Evolutionary conservation across 805 yeast species (phyloP).

Genomic region (Ogataea pini): DNA sequence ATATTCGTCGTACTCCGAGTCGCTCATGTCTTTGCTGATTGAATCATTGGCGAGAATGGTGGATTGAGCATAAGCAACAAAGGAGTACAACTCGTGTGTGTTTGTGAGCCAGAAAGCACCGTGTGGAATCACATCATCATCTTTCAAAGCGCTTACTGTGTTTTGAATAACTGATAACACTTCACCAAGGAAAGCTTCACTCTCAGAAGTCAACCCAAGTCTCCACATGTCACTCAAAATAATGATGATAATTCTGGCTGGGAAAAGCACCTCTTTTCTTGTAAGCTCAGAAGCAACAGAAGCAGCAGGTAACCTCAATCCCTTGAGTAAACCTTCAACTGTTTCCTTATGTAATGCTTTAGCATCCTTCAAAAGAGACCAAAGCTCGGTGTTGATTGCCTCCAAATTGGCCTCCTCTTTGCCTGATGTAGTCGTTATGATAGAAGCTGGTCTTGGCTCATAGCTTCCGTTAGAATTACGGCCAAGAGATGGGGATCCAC

Average conservation of each 20-base stretch:
- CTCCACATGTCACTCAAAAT: conserved; percentile 98
- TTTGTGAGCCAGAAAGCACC: conserved; percentile 98
- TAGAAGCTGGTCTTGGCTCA: conserved; percentile 60
- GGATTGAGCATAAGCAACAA: conserved; percentile 89
- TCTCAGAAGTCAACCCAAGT: conserved; percentile 86
- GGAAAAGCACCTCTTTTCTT: conserved; percentile 90
- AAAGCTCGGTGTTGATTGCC: conserved; percentile 74
- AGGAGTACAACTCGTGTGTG: conserved; percentile 92
- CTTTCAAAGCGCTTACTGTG: conserved; percentile 75
- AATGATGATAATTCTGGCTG: conserved; percentile 91
- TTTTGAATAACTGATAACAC: conserved; percentile 85
- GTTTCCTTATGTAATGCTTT: conserved; percentile 76
- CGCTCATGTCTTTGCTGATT: conserved; percentile 80
- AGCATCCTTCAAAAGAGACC: conserved; percentile 69
- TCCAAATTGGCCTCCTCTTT: conserved; percentile 53
- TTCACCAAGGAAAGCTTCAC: conserved; percentile 88
- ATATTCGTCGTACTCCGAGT: conserved; percentile 86
- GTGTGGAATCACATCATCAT: conserved; percentile 82
- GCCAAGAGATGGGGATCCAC: conserved; percentile 25
- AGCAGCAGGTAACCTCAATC: conserved; percentile 81
- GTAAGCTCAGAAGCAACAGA: conserved; percentile 81
- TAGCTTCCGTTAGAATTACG: conserved; percentile 36
- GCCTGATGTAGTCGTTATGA: conserved; percentile 53
- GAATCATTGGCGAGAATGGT: conserved; percentile 86
- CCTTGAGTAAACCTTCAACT: conserved; percentile 81